A percentile compares a stretch with the other conserved stretches of the same genome.
These are phyloP conservation scores for Rhodotorula graminis DNA, from an alignment of 768 basidiomycete species.

Conservation along the genomic window DNA sequence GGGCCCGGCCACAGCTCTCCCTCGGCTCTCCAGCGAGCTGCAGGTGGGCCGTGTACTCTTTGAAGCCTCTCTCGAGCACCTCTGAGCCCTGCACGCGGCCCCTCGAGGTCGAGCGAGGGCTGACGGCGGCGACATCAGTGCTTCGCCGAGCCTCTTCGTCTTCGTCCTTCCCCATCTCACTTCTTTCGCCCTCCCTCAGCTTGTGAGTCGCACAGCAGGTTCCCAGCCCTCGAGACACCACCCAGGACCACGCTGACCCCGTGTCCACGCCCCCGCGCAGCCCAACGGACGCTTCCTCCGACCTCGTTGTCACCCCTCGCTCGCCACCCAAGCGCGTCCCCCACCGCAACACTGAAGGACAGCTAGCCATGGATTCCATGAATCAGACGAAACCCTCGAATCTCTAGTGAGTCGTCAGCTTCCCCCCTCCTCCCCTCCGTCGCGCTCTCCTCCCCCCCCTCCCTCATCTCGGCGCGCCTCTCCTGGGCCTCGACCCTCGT, in stretches of 20 bases:
- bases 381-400: neutral
- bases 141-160: no score
- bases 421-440: neutral
- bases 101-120: no score
- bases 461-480: no score
- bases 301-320: neutral
- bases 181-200: conserved; percentile 4
- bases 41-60: no score
- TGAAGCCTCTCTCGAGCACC: no score
- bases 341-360: conserved; percentile 12
- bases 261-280: conserved; percentile 3
- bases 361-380: neutral
- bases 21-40: no score
- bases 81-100: no score
- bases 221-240: neutral
- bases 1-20: no score
- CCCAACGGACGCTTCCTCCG: conserved; percentile 9
- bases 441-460: neutral
- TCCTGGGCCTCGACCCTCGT: no score
- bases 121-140: no score
- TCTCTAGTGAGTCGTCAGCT: neutral
- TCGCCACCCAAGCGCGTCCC: conserved; percentile 1
- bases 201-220: conserved; percentile 3
- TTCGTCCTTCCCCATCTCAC: neutral
- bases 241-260: neutral